Evolutionary conservation across 495 filamentous ascomycete species (phyloP), one percentile per base, ranked within the genome.

Genomic region (Neurospora hispaniola): DNA sequence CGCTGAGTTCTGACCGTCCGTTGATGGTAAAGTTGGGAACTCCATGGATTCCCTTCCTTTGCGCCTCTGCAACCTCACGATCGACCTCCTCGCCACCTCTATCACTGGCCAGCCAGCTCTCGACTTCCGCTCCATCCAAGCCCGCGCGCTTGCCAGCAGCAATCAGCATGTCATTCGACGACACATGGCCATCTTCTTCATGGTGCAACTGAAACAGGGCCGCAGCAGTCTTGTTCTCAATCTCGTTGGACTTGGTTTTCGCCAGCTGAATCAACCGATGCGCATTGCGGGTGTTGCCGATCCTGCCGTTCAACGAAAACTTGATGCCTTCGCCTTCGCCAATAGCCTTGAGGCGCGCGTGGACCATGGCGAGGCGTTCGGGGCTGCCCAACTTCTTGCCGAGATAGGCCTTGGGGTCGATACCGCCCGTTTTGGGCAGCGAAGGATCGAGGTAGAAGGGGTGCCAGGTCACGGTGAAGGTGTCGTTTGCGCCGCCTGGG

Each of bases 401-500:
- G 66, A 78, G 74, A 68, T 77, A 77, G 43, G 70, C 73, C 41
- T 71, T 59, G 35, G 73, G 69, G 44, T 78, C 75, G 43, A 80
- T 20, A 18, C 75, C 69, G 7, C 54, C 71, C 2, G 54, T 62
- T 54, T 83, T 84, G 3, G 92, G 86, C 0, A 88, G 83, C 46
- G 85, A 80, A 0, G 92, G 91, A 78, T 93, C 90, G 31, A 97
- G 88, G 77, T 95, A 94, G 85, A 90, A 97, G 0, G 94, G 90
- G 70, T 86, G 85, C 91, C 91, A 97, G 71, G 83, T 86, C 1
- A 91, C 86, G 20, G 81, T 85, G 83, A 96, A 95, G 68, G 85
- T 92, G 81, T 95, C 92, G 42, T 80, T 76, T 62, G 81, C 80
- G 7, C 85, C 85, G n/a, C 80, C 80, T 1, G 91, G 88, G 70